These are phyloP conservation scores for Neckera pumila DNA, from an alignment of 225 moss, liverwort and hornwort species.

Conservation along the genomic window DNA sequence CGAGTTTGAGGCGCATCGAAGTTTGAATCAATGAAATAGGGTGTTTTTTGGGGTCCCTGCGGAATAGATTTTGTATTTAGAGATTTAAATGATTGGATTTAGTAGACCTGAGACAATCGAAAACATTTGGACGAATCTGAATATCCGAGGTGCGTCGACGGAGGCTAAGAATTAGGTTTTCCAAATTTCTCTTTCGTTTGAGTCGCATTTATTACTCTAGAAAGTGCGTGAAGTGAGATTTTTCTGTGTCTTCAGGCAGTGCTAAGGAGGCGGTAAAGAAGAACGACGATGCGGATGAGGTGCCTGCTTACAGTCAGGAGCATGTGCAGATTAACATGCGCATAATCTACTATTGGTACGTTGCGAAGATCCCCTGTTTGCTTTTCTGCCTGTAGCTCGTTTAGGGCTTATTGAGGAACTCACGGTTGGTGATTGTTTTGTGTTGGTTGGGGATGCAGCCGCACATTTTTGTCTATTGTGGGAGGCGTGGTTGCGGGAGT, in stretches of 20 bases:
- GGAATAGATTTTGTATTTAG: background rate
- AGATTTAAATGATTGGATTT: background rate
- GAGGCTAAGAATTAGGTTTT: background rate
- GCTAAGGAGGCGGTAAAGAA: constrained; percentile 62
- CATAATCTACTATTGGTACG: constrained; percentile 81
- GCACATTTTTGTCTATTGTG: constrained; percentile 90
- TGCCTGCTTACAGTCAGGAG: constrained; percentile 80
- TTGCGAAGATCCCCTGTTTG: background rate
- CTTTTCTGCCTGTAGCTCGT: background rate
- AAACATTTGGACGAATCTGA: background rate
- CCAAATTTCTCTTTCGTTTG: background rate
- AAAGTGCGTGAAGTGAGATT: background rate
- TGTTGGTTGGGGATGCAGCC: constrained; percentile 45
- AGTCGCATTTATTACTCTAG: background rate
- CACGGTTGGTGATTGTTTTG: background rate
- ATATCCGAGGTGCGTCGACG: background rate
- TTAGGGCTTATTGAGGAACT: background rate
- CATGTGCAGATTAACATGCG: constrained; percentile 86
- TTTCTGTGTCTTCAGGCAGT: constrained; percentile 1
- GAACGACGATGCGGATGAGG: constrained; percentile 47
- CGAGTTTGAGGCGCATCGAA: background rate
- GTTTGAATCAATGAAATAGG: background rate
- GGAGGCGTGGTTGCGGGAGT: constrained; percentile 91
- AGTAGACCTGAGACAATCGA: background rate
- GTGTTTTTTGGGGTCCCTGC: background rate